Percentiles rank a stretch among this genome's conserved stretches.
phyloP scores from a whole-genome alignment of 2,329 filamentous ascomycete genomes.

The Aspergillus fructus region DNA sequence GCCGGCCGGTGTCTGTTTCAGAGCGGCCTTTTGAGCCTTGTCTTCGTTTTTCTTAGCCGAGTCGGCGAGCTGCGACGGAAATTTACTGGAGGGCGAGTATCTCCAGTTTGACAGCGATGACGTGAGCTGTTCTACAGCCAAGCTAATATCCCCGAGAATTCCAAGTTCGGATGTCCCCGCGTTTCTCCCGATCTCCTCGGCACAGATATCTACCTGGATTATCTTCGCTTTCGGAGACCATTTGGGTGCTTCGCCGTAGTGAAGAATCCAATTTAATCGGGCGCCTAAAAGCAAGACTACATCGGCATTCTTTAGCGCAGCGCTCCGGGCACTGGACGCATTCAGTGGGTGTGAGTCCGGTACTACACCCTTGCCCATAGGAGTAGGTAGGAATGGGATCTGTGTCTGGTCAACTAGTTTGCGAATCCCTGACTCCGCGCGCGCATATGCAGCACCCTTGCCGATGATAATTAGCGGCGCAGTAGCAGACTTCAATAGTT shows the following conservation, averaged over 20 bases:
- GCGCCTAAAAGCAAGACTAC: conserved; percentile 57
- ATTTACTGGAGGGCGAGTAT: conserved; percentile 36
- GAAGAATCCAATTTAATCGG: conserved; percentile 59
- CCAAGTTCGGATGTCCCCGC: conserved; percentile 48
- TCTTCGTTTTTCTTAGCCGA: conserved; percentile 48
- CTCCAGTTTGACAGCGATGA: conserved; percentile 45
- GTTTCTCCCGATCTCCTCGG: conserved; percentile 56
- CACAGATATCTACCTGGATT: conserved; percentile 56
- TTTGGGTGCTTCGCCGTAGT: conserved; percentile 56
- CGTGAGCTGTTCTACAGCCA: conserved; percentile 50
- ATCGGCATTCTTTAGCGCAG: conserved; percentile 55
- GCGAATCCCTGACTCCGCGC: conserved; percentile 48
- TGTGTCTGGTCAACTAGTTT: conserved; percentile 48
- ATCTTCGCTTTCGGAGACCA: conserved; percentile 52
- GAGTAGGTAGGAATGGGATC: conserved; percentile 58
- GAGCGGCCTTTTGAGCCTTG: conserved; percentile 45
- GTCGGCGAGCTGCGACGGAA: conserved; percentile 31
- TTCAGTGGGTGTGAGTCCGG: conserved; percentile 56
- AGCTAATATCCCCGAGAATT: conserved; percentile 53
- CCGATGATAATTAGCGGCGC: conserved; percentile 55
- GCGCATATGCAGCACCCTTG: conserved; percentile 57
- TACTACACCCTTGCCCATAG: conserved; percentile 60
- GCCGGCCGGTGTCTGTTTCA: conserved; percentile 30
- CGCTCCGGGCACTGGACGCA: conserved; percentile 53
- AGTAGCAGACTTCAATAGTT: conserved; percentile 49